A percentile compares a stretch with the other conserved stretches of the same genome.
phyloP scores from a whole-genome alignment of 768 basidiomycete species.

The Kwoniella mangroviensis region DNA sequence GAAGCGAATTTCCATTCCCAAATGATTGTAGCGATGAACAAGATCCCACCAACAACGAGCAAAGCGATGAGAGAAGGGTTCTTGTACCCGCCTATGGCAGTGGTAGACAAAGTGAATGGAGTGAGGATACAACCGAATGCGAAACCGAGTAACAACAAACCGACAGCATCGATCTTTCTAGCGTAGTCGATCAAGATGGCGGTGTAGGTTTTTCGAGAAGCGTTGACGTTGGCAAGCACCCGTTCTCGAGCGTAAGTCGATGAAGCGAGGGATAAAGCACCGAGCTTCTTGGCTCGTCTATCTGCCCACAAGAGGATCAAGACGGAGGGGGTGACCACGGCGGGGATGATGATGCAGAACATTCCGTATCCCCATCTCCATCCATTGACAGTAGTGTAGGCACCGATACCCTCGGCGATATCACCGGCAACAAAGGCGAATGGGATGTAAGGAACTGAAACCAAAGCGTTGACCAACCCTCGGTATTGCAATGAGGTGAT shows the following conservation, averaged over 20 bases:
- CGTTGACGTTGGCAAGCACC: background rate
- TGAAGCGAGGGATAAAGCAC: slow-evolving; percentile 39
- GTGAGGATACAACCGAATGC: slow-evolving; percentile 42
- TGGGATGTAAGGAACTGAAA: slow-evolving; percentile 50
- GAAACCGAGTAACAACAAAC: slow-evolving; percentile 46
- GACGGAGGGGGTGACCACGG: slow-evolving; percentile 44
- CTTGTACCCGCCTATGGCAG: slow-evolving; percentile 39
- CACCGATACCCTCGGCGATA: slow-evolving; percentile 44
- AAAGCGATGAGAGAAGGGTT: slow-evolving; percentile 38
- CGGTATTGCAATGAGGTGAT: slow-evolving; percentile 57
- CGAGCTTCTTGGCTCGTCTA: slow-evolving; percentile 41
- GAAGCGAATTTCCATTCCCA: slow-evolving; percentile 57
- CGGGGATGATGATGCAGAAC: slow-evolving; percentile 54
- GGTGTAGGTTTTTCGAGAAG: background rate
- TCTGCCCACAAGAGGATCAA: slow-evolving; percentile 52
- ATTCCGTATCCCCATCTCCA: slow-evolving; percentile 58
- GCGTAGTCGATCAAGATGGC: slow-evolving; percentile 26
- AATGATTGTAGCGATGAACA: slow-evolving; percentile 56
- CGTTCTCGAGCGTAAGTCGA: slow-evolving; percentile 29
- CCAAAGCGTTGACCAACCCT: slow-evolving; percentile 47
- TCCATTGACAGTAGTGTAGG: slow-evolving; percentile 36
- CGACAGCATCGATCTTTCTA: slow-evolving; percentile 44
- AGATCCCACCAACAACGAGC: slow-evolving; percentile 60
- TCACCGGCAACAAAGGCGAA: slow-evolving; percentile 51
- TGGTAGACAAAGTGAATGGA: slow-evolving; percentile 45